Conservation (phyloP, 2,329 filamentous ascomycete species). For the Fulvia fulva region DNA sequence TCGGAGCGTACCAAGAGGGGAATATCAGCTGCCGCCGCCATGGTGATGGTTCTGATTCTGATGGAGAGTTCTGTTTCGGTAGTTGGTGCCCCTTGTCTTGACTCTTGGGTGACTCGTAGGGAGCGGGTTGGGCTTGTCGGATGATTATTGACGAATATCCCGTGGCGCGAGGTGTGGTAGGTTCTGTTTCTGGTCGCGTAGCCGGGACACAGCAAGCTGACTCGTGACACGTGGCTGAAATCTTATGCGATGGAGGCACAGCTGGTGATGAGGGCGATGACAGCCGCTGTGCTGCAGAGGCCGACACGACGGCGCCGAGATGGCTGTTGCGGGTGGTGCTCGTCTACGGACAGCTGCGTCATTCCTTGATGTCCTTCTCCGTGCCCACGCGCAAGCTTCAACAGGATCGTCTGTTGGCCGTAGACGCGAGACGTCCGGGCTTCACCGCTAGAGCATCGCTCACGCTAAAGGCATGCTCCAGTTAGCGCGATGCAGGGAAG, state of each 20-base stretch:
- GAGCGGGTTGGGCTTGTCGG: neutral
- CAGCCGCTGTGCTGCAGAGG: neutral
- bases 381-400: neutral
- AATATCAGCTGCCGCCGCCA: conserved; percentile 61
- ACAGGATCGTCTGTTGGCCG: neutral
- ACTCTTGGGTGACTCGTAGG: neutral
- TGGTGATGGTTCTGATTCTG: conserved; percentile 9
- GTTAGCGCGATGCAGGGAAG: conserved; percentile 6
- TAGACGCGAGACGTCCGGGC: conserved; percentile 1
- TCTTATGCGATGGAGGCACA: neutral
- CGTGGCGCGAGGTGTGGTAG: neutral
- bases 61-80: neutral
- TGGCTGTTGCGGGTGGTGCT: neutral
- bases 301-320: neutral
- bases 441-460: conserved; percentile 5
- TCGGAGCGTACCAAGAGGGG: conserved; percentile 72
- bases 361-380: neutral
- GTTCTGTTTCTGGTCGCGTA: neutral
- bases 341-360: neutral
- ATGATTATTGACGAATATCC: neutral
- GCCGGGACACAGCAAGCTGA: neutral
- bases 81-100: neutral
- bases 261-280: neutral
- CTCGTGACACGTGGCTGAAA: conserved; percentile 9
- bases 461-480: neutral